A percentile compares a stretch with the other conserved stretches of the same genome.
Evolutionary conservation across 345 rosid genomes (phyloP).

Genomic region (Streptanthus diversifolius): DNA sequence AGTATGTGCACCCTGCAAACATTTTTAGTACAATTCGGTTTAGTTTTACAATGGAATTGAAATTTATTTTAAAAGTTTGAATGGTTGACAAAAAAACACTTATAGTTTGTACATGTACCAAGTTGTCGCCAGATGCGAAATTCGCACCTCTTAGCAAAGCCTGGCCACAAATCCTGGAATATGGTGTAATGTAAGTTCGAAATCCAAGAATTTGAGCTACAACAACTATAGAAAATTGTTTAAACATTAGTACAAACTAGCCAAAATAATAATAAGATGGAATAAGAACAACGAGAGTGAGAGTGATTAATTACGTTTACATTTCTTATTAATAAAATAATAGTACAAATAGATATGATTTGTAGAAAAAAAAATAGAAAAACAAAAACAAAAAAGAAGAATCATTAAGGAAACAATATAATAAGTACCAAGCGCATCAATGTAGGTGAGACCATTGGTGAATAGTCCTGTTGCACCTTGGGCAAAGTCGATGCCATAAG

Average conservation of each 20-base stretch:
- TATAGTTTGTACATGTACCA: conserved; percentile 44
- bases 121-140: conserved; percentile 79
- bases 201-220: conserved; percentile 81
- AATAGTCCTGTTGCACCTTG: conserved; percentile 74
- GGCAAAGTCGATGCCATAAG: conserved; percentile 88
- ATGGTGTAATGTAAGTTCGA: conserved; percentile 53
- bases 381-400: too few relatives aligned
- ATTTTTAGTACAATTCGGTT: background rate
- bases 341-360: background rate
- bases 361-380: too few relatives aligned
- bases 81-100: background rate
- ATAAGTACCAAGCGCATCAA: conserved; percentile 66
- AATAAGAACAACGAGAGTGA: background rate
- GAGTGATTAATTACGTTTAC: background rate
- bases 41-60: background rate
- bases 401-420: background rate
- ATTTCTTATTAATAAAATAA: background rate
- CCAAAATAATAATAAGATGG: background rate
- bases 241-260: background rate
- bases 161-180: conserved; percentile 57
- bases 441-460: conserved; percentile 79
- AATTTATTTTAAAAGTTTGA: background rate
- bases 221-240: background rate
- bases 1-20: conserved; percentile 59
- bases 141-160: conserved; percentile 57